Conservation (phyloP, 2,329 filamentous ascomycete species). For the Exophiala spinifera region DNA sequence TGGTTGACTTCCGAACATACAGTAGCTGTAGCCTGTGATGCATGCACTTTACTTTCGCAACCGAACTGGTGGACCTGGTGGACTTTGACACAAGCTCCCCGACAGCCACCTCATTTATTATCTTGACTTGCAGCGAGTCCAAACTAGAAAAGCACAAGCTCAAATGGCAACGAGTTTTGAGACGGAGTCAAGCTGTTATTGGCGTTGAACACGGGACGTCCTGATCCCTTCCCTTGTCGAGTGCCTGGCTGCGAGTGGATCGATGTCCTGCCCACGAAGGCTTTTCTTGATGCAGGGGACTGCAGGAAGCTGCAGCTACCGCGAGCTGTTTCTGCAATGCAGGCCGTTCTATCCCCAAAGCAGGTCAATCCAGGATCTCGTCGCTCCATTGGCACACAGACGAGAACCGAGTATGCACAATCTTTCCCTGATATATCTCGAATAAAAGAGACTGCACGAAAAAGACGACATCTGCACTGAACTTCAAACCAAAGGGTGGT, state of each 20-base stretch:
- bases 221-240: not conserved
- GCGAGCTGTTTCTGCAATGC: not conserved
- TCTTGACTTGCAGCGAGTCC: too few species aligned
- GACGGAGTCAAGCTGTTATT: too few species aligned
- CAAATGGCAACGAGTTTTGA: too few species aligned
- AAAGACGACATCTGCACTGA: too few species aligned
- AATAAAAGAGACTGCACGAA: too few species aligned
- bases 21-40: not conserved
- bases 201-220: not conserved
- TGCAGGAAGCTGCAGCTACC: not conserved
- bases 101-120: too few species aligned
- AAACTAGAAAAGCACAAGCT: too few species aligned
- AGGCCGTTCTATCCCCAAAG: not conserved
- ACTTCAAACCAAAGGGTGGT: not conserved
- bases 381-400: not conserved
- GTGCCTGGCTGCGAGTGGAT: not conserved
- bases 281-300: not conserved
- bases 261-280: not conserved
- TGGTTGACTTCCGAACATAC: too few species aligned
- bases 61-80: not conserved
- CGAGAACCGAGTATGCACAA: too few species aligned
- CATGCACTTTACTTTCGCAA: not conserved
- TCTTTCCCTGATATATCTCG: too few species aligned
- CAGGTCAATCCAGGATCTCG: not conserved
- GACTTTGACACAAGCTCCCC: too few species aligned